These are phyloP conservation scores for Cryptosporidium parvum DNA, from an alignment of 169 alveolate species.

Conservation along the genomic window DNA sequence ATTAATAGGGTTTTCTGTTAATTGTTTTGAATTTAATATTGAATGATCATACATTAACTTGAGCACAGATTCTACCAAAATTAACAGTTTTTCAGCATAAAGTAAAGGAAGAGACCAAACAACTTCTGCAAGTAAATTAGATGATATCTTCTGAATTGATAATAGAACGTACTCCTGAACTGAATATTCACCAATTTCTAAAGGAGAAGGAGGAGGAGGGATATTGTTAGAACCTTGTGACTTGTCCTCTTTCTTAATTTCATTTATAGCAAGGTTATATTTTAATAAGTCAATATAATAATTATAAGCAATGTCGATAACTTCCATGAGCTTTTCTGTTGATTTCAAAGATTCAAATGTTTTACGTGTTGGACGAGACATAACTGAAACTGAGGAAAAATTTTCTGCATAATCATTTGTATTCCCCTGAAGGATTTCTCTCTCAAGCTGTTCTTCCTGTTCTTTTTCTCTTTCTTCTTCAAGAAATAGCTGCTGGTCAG, in stretches of 20 bases:
- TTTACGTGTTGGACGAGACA: slow-evolving; percentile 84
- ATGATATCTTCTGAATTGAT: slow-evolving; percentile 76
- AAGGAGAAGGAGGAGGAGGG: slow-evolving; percentile 79
- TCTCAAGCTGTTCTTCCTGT: slow-evolving; percentile 84
- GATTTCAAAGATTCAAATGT: slow-evolving; percentile 85
- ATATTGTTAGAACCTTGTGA: neutral
- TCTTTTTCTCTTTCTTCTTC: slow-evolving; percentile 88
- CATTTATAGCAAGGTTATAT: slow-evolving; percentile 48
- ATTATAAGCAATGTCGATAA: slow-evolving; percentile 79
- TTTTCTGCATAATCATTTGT: slow-evolving; percentile 82
- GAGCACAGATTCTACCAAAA: slow-evolving; percentile 76
- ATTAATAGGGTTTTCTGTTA: neutral
- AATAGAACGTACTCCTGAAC: slow-evolving; percentile 77
- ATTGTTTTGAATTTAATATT: neutral
- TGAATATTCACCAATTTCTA: slow-evolving; percentile 77
- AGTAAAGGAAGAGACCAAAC: slow-evolving; percentile 81
- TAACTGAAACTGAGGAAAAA: slow-evolving; percentile 79
- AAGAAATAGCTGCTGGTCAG: slow-evolving; percentile 84
- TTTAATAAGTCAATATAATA: slow-evolving; percentile 74
- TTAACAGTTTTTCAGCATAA: slow-evolving; percentile 81
- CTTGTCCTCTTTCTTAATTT: neutral
- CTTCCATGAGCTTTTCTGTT: slow-evolving; percentile 83
- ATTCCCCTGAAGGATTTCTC: slow-evolving; percentile 80
- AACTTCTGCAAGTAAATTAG: slow-evolving; percentile 79
- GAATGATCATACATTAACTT: slow-evolving; percentile 74